Base-by-base conservation (phyloP, 1,284 basidiomycete genomes). In the Trametes polyzona region DNA sequence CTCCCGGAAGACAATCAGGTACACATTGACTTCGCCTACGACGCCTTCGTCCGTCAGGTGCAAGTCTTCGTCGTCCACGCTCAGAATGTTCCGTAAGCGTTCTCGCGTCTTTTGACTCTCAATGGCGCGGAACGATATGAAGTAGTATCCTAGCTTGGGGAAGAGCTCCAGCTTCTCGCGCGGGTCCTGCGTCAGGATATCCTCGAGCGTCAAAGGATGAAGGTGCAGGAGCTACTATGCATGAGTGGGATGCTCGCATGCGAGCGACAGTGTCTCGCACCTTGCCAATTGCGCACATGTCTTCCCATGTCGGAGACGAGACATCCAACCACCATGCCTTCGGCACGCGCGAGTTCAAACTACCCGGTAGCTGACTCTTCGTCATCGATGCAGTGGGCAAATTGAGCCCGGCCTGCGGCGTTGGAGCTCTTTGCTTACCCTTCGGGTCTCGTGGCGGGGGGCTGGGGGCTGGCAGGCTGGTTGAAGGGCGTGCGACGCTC, bases 81-180 rank as follows among this genome's bases (percentile, higher is more conserved):
- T 55, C 36, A 66, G 47, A 2, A 67, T 67, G 29, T 69, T 69
- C 30, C 71, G 74, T 36, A 77, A 57, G 41, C 74, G 76, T 40
- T 79, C 77, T 44, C 76, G 71, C 6, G 75, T 75, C 16, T 73
- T 75, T 62, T 76, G 73, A 58, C 79, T 81, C 66, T 94, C 93
- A 43, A 97, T 84, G 1, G 94, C 90, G 47, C 93, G 85, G 62
- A 98, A 92, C 9, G 91, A 92, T 55, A 98, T 80, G 68, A 98
- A 95, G 72, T 97, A 95, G 73, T 98, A 98, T 0, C 95, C 95
- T 8, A 98, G 82, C 59, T 85, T 87, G 6, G 92, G 87, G 70
- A 96, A 98, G 3, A 88, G 76, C 68, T 98, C 96, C 14, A 97
- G 77, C 74, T 98, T 98, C 73, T 98, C 96, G 32, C 95, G 84